phyloP scores from a whole-genome alignment of 805 yeast species.

The Candida nanaspora region DNA sequence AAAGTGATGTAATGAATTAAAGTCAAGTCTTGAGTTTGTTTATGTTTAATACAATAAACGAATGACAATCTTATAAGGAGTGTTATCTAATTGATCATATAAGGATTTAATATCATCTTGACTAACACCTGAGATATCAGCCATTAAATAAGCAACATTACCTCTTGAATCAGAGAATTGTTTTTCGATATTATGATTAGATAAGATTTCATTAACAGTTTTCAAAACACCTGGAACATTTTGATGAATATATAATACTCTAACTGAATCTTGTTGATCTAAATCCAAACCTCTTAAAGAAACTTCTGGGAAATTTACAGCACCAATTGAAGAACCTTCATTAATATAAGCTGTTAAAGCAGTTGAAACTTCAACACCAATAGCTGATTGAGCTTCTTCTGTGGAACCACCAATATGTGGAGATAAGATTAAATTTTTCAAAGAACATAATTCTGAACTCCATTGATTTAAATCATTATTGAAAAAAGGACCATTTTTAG shows the following conservation, averaged over 20 bases:
- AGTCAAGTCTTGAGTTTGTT: not conserved
- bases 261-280: constrained; percentile 82
- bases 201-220: constrained; percentile 92
- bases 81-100: constrained; percentile 78
- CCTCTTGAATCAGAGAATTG: constrained; percentile 97
- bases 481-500: constrained; percentile 88
- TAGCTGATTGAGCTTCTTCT: constrained; percentile 97
- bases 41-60: constrained; percentile 73
- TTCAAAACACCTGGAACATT: constrained; percentile 98
- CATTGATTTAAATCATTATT: constrained; percentile 68
- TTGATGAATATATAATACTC: constrained; percentile 93
- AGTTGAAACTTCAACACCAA: constrained; percentile 90
- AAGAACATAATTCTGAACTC: constrained; percentile 72
- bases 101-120: constrained; percentile 75
- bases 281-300: constrained; percentile 78
- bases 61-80: constrained; percentile 86
- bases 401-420: constrained; percentile 99
- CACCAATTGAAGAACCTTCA: constrained; percentile 91
- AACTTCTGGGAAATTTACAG: constrained; percentile 99
- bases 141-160: constrained; percentile 95
- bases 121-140: constrained; percentile 86
- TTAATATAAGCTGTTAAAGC: constrained; percentile 86
- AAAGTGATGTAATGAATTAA: too few relatives aligned
- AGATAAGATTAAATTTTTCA: constrained; percentile 85
- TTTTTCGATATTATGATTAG: constrained; percentile 93